Conservation (phyloP, 768 basidiomycete genomes). For the Macrolepiota dolichaula region DNA sequence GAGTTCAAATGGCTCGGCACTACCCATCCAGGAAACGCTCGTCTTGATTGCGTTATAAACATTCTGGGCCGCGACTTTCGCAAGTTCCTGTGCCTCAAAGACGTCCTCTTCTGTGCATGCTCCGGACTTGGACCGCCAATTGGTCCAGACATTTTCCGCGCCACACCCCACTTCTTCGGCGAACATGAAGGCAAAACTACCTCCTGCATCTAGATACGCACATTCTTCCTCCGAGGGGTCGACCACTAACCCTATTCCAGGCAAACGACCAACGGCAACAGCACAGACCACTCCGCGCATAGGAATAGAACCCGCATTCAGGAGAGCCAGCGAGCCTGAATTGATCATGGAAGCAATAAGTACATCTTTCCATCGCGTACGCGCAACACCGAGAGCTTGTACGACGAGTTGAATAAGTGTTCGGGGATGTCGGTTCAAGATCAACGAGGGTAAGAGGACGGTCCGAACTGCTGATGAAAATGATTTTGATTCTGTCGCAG, state of each 20-base stretch:
- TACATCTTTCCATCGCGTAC: constrained; percentile 29
- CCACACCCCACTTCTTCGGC: constrained; percentile 21
- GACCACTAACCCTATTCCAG: constrained; percentile 35
- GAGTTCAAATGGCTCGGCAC: constrained; percentile 3
- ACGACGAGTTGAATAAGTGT: constrained; percentile 77
- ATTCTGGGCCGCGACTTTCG: constrained; percentile 37
- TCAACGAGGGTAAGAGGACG: constrained; percentile 55
- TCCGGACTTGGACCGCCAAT: constrained; percentile 39
- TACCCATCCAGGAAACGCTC: constrained; percentile 26
- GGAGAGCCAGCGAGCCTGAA: constrained; percentile 61
- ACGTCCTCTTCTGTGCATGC: constrained; percentile 40
- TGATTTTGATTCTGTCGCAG: constrained; percentile 68
- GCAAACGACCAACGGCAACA: constrained; percentile 46
- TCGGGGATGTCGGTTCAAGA: constrained; percentile 69
- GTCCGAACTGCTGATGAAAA: constrained; percentile 51
- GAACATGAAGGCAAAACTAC: constrained; percentile 71
- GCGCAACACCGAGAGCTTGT: constrained; percentile 46
- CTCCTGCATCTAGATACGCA: constrained; percentile 34
- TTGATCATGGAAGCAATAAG: constrained; percentile 69
- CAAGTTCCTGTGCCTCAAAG: constrained; percentile 42
- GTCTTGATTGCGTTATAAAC: constrained; percentile 50
- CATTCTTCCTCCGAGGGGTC: constrained; percentile 50
- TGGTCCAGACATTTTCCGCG: constrained; percentile 48
- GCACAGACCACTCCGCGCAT: constrained; percentile 77
- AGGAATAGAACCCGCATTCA: constrained; percentile 68